Percentiles rank a stretch among this genome's conserved stretches.
These are phyloP conservation scores for Rhodotorula sp. DNA, from an alignment of 1,284 basidiomycete species.

Conservation along the genomic window DNA sequence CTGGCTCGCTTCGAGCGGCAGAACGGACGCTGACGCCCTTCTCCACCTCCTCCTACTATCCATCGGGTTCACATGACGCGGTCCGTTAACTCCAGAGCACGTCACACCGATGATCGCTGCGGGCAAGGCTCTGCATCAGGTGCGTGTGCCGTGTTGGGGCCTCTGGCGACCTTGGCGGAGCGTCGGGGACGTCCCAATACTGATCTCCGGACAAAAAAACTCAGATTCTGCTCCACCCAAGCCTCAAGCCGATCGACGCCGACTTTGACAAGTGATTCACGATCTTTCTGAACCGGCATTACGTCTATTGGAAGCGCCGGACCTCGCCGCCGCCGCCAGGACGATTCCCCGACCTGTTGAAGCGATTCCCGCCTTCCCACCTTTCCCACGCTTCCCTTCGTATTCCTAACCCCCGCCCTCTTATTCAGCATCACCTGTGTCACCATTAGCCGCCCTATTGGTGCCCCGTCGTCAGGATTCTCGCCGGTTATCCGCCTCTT, in stretches of 20 bases:
- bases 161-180: no score
- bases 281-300: not conserved
- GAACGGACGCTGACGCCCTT: not conserved
- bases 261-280: not conserved
- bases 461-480: no score
- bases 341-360: not conserved
- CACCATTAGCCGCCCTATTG: no score
- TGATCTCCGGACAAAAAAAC: no score
- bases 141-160: no score
- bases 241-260: slow-evolving; percentile 8
- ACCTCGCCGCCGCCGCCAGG: not conserved
- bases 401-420: not conserved
- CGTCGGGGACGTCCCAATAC: no score
- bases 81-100: slow-evolving; percentile 61
- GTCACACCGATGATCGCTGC: slow-evolving; percentile 61
- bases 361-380: not conserved
- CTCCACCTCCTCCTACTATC: not conserved
- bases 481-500: not conserved
- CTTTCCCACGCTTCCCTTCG: not conserved
- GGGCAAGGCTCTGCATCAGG: slow-evolving; percentile 75
- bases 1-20: not conserved
- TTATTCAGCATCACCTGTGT: no score
- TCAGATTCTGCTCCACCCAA: slow-evolving; percentile 62
- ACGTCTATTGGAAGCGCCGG: not conserved
- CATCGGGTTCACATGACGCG: not conserved